Evolutionary conservation across 768 basidiomycete genomes (phyloP), one percentile per base, ranked within the genome.

Genomic region (Mycena alexandri): DNA sequence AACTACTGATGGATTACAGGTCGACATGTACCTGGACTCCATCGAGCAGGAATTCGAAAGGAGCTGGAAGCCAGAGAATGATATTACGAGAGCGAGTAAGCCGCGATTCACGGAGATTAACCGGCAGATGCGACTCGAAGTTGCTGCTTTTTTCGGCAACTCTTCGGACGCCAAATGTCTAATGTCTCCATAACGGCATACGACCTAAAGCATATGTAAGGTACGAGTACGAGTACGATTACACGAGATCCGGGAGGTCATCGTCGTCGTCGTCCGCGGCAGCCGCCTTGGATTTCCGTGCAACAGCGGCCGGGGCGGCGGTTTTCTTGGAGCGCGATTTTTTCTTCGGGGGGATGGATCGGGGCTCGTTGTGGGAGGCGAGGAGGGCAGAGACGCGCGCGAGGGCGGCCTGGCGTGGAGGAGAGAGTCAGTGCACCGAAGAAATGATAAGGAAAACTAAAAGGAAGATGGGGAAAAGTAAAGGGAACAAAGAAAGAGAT

Each of bases 361-460:
- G 93, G 78, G 87, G 91, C 78, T 90, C 89, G 75, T 85, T 89
- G 81, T 93, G 90, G 58, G 92, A 79, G 29, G 84, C 86, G 61
- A 90, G 70, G 68, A 94, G 84, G 47, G 92, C 90, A 67, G 92
- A 93, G 29, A 89, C 86, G 68, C 93, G 92, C 53, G 90, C 92
- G 51, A 95, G 85, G 68, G 89, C 84, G 67, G 90, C 90, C 93
- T 94, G 73, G 38, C 43, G 58, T 48, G 61, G 21, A 14, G 36
- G 67, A 12, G 59, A 13, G 67, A 2, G 79, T 84, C 56, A 84
- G 82, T 63, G 77, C 63, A 53, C 21, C 52, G 17, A 61, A 71
- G 67, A 48, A 36, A 57, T 60, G 63, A 65, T 50, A 70, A 58
- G 62, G 50, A 69, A 72, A 66, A 68, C 51, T 58, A 46, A 56